Conservation (phyloP, 2,329 filamentous ascomycete species). For the Lecanicillium sp. region DNA sequence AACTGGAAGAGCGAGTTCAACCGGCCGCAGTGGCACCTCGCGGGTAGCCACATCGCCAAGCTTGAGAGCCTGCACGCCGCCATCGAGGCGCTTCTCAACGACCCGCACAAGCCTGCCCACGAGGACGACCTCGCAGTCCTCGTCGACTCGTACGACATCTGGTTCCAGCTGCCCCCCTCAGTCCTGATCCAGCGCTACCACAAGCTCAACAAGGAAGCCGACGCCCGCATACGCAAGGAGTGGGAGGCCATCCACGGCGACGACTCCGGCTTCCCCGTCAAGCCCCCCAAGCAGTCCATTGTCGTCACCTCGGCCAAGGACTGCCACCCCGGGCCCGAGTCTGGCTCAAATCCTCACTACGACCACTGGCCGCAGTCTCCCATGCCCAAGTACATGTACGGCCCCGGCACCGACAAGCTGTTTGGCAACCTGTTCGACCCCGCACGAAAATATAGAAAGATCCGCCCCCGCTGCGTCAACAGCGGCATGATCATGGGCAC, state of each 20-base stretch:
- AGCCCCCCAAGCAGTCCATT: slow-evolving; percentile 26
- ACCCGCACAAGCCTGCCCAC: slow-evolving; percentile 15
- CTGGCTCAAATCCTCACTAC: slow-evolving; percentile 31
- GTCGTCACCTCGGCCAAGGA: slow-evolving; percentile 30
- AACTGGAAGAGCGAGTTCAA: slow-evolving; percentile 35
- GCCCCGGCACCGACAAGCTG: slow-evolving; percentile 26
- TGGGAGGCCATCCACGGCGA: slow-evolving; percentile 19
- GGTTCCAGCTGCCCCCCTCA: slow-evolving; percentile 34
- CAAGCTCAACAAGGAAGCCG: slow-evolving; percentile 28
- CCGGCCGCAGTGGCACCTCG: slow-evolving; percentile 30
- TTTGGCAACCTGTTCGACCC: slow-evolving; percentile 24
- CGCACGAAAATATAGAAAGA: slow-evolving; percentile 27
- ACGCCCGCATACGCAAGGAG: slow-evolving; percentile 21
- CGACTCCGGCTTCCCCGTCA: slow-evolving; percentile 23
- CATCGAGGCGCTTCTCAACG: slow-evolving; percentile 24
- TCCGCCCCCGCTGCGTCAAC: slow-evolving; percentile 30
- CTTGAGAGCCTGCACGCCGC: slow-evolving; percentile 28
- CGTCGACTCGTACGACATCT: slow-evolving; percentile 34
- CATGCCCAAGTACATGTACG: slow-evolving; percentile 29
- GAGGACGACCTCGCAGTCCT: slow-evolving; percentile 30
- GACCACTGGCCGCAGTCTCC: slow-evolving; percentile 32
- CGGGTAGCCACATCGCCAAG: slow-evolving; percentile 34
- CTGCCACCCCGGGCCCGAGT: slow-evolving; percentile 27
- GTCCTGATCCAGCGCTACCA: slow-evolving; percentile 32
- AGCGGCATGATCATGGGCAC: slow-evolving; percentile 32